A percentile compares a stretch with the other conserved stretches of the same genome.
phyloP scores from a whole-genome alignment of 2,329 filamentous ascomycete species.

The Diaporthe ilicicola region DNA sequence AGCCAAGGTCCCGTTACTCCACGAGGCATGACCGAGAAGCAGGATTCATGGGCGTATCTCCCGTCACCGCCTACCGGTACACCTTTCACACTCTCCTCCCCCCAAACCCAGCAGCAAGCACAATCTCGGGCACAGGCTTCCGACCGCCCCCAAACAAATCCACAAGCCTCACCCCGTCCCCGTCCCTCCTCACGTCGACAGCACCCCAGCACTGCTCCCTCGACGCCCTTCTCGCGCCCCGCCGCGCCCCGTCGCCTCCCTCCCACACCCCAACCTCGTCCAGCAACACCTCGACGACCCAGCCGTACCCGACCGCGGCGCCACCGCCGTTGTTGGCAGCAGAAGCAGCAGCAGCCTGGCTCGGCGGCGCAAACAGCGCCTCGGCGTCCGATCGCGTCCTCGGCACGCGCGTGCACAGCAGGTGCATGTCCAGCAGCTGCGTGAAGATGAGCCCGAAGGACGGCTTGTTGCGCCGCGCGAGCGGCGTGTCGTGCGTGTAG shows the following conservation, averaged over 20 bases:
- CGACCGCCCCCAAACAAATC: constrained; percentile 45
- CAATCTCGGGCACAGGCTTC: constrained; percentile 1
- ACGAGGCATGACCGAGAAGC: neutral
- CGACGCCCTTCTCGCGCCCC: constrained; percentile 40
- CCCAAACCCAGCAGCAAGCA: constrained; percentile 30
- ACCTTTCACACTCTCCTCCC: constrained; percentile 28
- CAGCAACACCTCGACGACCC: constrained; percentile 60
- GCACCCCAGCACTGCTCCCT: constrained; percentile 65
- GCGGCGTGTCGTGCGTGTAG: constrained; percentile 35
- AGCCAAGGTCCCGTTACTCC: neutral
- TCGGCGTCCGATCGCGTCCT: constrained; percentile 51
- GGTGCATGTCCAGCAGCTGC: constrained; percentile 62
- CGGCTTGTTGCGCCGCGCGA: constrained; percentile 51
- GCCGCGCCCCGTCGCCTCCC: constrained; percentile 32
- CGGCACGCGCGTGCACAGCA: constrained; percentile 59
- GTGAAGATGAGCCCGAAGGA: constrained; percentile 63
- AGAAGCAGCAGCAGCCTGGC: neutral
- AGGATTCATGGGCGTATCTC: neutral
- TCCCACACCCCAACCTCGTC: constrained; percentile 60
- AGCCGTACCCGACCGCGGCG: constrained; percentile 43
- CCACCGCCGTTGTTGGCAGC: constrained; percentile 21
- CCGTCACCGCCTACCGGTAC: neutral
- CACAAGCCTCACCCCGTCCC: constrained; percentile 47
- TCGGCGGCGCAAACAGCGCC: constrained; percentile 37
- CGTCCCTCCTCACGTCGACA: constrained; percentile 48